Base-by-base conservation (phyloP, 306 rosid genomes). In the Dryas octopetala region DNA sequence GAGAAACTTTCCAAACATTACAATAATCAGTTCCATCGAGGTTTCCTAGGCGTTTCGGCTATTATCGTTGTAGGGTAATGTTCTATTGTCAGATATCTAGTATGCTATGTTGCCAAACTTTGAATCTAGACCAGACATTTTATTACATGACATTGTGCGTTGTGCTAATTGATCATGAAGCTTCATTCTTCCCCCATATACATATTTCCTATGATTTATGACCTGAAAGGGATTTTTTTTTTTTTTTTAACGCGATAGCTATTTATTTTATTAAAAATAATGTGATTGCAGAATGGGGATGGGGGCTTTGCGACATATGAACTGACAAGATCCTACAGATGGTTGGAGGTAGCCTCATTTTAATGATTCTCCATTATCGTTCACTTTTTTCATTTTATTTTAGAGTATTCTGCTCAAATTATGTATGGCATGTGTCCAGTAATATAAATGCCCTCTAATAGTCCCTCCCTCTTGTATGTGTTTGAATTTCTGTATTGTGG, bases 271-370 rank as follows among this genome's bases (percentile, higher is more conserved):
- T 70, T 65, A 59, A 46, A 32, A 64, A 45, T 52, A 48, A 61
- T 23, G 66, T 72, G 10, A 46, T 71, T 82, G 73, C 87, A 94
- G 98, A 94, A 94, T 73, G 85, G 61, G 28, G 89, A 86, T 60
- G 97, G 98, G 61, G 97, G 98, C 71, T 79, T 90, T 79, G 97
- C 97, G 19, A 91, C 97, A 9, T 94, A 94, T 44, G 98, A 94
- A 77, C 91, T 94, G 80, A 94, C 92, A 40, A 89, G 98, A 79
- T 94, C 98, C 68, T 91, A 94, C 82, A 66, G 55, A 2, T 94
- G 98, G 96, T 86, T 94, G 88, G 98, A 94, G 98, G 98, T 94
- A 88, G 64, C 68, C 64, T 62, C 47, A 76, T 78, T 71, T 71
- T 60, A 40, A 58, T 64, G 62, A 73, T 52, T 51, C 53, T 44